These are phyloP conservation scores for Xerocomellus intermedius DNA, from an alignment of 768 basidiomycete genomes.

Conservation along the genomic window DNA sequence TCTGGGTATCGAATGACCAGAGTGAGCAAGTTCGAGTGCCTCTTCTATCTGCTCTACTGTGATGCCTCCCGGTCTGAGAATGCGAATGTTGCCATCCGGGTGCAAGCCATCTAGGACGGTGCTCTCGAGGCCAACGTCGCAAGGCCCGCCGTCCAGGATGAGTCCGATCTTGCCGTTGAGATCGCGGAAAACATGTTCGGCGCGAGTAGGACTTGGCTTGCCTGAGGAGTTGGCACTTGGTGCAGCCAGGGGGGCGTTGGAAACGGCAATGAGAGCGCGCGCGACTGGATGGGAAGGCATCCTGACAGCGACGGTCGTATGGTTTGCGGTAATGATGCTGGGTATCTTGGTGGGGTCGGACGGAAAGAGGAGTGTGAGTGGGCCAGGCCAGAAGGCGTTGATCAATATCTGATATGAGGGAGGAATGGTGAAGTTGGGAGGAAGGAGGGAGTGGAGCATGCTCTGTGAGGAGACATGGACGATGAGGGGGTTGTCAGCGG, in stretches of 20 bases:
- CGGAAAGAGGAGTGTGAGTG: slow-evolving; percentile 90
- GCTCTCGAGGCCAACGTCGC: slow-evolving; percentile 90
- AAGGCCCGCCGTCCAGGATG: slow-evolving; percentile 91
- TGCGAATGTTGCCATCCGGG: slow-evolving; percentile 68
- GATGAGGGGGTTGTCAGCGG: slow-evolving; percentile 95
- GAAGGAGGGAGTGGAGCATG: slow-evolving; percentile 81
- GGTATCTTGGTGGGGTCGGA: slow-evolving; percentile 61
- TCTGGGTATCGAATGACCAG: slow-evolving; percentile 41
- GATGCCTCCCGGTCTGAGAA: slow-evolving; percentile 89
- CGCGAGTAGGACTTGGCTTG: slow-evolving; percentile 89
- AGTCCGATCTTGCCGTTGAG: slow-evolving; percentile 69
- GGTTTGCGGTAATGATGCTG: slow-evolving; percentile 72
- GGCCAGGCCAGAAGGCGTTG: slow-evolving; percentile 90
- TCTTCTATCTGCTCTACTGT: slow-evolving; percentile 84
- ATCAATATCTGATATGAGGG: slow-evolving; percentile 72
- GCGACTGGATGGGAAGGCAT: slow-evolving; percentile 96
- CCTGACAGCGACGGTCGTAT: slow-evolving; percentile 81
- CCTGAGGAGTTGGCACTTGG: slow-evolving; percentile 95
- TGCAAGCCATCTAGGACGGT: slow-evolving; percentile 91
- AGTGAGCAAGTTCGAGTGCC: slow-evolving; percentile 46
- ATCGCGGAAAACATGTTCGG: slow-evolving; percentile 81
- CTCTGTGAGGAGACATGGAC: slow-evolving; percentile 85
- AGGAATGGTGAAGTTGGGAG: slow-evolving; percentile 59
- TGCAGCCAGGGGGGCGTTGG: slow-evolving; percentile 80
- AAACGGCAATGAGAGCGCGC: slow-evolving; percentile 76